Evolutionary conservation across 192 early-diverging fungal species (phyloP).

Genomic region (Cladochytrium replicatum): DNA sequence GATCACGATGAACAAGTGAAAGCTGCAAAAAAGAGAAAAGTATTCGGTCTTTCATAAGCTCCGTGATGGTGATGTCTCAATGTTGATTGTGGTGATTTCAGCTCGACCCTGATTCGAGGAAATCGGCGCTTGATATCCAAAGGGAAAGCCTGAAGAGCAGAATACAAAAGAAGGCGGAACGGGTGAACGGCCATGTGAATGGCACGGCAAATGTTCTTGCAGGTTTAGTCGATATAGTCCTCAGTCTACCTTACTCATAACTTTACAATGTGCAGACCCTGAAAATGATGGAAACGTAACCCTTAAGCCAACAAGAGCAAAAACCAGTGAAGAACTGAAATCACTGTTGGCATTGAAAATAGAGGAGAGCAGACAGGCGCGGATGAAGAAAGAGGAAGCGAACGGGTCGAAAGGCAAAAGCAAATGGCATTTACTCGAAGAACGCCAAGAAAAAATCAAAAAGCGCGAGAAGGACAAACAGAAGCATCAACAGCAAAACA

Average conservation of each 20-base stretch:
- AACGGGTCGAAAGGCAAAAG: not conserved
- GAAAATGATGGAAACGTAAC: conserved; percentile 18
- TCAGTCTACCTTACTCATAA: not conserved
- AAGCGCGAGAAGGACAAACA: too few relatives aligned
- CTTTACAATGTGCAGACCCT: not conserved
- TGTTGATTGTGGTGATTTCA: conserved; percentile 15
- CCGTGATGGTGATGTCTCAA: not conserved
- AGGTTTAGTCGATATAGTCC: not conserved
- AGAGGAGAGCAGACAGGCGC: not conserved
- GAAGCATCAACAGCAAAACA: too few relatives aligned
- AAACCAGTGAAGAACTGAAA: too few relatives aligned
- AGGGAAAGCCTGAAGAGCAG: conserved; percentile 39
- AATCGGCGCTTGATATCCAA: conserved; percentile 61
- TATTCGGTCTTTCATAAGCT: conserved; percentile 17
- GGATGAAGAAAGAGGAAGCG: not conserved
- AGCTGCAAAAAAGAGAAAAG: not conserved
- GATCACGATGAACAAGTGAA: not conserved
- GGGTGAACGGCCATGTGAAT: conserved; percentile 11
- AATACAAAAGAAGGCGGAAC: conserved; percentile 18
- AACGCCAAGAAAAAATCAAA: too few relatives aligned
- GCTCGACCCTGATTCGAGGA: conserved; percentile 73
- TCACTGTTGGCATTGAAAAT: too few relatives aligned
- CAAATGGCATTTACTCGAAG: too few relatives aligned
- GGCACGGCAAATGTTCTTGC: too few relatives aligned
- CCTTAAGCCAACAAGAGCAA: too few relatives aligned